Conservation (phyloP, 73 alveolate species). For the Blepharisma japonicum region DNA sequence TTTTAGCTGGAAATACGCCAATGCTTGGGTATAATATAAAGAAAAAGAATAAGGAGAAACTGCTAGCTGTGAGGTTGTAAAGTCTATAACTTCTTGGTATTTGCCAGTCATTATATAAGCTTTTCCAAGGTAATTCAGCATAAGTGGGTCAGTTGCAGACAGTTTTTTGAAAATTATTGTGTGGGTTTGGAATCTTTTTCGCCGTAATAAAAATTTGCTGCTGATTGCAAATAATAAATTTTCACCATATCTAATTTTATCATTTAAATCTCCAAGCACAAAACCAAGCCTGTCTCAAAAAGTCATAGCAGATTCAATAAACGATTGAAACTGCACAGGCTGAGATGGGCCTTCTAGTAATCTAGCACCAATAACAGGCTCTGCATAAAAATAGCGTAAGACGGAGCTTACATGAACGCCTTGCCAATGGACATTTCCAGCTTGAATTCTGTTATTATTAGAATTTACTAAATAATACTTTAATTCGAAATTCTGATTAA, state of each 20-base stretch:
- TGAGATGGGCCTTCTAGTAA: neutral
- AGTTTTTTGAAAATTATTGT: neutral
- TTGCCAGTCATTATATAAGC: neutral
- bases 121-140: neutral
- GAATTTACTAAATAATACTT: constrained; percentile 50
- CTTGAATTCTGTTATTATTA: constrained; percentile 36
- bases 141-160: neutral
- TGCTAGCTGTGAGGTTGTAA: neutral
- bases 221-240: neutral
- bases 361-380: constrained; percentile 30
- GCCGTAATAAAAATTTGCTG: neutral
- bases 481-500: constrained; percentile 80
- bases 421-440: constrained; percentile 64
- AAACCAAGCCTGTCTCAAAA: constrained; percentile 16
- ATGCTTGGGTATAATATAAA: neutral
- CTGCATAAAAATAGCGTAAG: constrained; percentile 65
- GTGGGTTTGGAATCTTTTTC: neutral
- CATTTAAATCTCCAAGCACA: constrained; percentile 15
- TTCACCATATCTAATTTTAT: neutral
- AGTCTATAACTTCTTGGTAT: constrained; percentile 1
- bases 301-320: neutral
- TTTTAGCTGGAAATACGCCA: neutral
- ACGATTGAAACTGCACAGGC: neutral
- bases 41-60: constrained; percentile 20
- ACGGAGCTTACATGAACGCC: constrained; percentile 72